phyloP scores from a whole-genome alignment of 805 yeast genomes.

The Peterozyma xylosa region DNA sequence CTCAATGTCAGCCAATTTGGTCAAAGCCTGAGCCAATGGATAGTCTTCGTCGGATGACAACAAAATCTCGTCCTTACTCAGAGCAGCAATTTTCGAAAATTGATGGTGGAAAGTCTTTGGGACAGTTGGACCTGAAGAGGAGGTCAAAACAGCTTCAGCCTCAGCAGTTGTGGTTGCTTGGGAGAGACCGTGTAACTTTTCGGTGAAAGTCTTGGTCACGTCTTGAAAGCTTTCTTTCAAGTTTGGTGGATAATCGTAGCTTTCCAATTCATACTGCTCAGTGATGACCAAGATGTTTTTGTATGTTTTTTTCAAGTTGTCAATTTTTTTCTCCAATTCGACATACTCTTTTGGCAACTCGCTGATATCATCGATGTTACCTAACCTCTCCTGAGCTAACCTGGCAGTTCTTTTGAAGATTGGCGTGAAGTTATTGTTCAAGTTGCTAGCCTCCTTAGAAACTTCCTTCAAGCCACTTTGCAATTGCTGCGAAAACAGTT shows the following conservation, averaged over 20 bases:
- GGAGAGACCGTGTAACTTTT: conserved; percentile 51
- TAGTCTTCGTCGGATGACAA: conserved; percentile 31
- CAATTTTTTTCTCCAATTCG: conserved; percentile 60
- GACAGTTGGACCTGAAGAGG: conserved; percentile 25
- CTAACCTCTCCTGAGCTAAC: conserved; percentile 54
- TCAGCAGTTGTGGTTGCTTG: conserved; percentile 62
- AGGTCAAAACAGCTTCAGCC: conserved; percentile 46
- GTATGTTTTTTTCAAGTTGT: conserved; percentile 53
- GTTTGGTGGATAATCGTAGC: conserved; percentile 81
- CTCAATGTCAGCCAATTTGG: conserved; percentile 48
- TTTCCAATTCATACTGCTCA: conserved; percentile 62
- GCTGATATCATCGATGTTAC: conserved; percentile 58
- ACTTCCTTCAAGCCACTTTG: conserved; percentile 23
- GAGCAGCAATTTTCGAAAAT: conserved; percentile 42
- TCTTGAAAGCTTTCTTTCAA: conserved; percentile 58
- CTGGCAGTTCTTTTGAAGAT: conserved; percentile 53
- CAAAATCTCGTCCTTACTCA: conserved; percentile 13
- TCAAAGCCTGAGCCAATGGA: conserved; percentile 46
- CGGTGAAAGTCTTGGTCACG: conserved; percentile 49
- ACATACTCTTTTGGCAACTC: conserved; percentile 71
- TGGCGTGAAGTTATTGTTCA: conserved; percentile 36
- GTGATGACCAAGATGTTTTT: conserved; percentile 43
- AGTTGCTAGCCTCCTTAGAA: conserved; percentile 24
- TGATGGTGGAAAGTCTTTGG: conserved; percentile 76
- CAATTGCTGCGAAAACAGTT: conserved; percentile 20